Percentiles rank a stretch among this genome's conserved stretches.
phyloP scores from a whole-genome alignment of 352 stramenopile genomes.

The Saprolegnia diclina region DNA sequence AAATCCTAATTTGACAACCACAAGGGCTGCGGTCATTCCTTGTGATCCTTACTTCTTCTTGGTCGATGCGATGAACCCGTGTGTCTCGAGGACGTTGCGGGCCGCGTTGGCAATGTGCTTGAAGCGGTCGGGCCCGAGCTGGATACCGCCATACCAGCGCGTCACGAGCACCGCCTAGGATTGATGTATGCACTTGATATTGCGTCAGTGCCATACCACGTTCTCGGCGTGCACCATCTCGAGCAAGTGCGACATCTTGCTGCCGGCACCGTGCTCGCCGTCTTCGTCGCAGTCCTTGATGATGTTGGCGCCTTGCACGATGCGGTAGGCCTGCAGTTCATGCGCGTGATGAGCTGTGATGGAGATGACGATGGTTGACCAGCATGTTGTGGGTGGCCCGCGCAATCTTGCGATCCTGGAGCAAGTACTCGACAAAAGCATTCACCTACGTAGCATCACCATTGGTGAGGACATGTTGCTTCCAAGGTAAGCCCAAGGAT shows the following conservation, averaged over 20 bases:
- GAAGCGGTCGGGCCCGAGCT: slow-evolving; percentile 80
- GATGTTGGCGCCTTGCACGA: slow-evolving; percentile 49
- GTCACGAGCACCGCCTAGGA: slow-evolving; percentile 64
- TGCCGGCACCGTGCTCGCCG: slow-evolving; percentile 72
- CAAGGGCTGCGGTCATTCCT: background rate
- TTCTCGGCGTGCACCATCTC: slow-evolving; percentile 76
- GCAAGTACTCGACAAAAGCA: slow-evolving; percentile 67
- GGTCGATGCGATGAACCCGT: slow-evolving; percentile 67
- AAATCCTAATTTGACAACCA: background rate
- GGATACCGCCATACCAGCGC: slow-evolving; percentile 78
- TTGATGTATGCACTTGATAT: too few relatives aligned
- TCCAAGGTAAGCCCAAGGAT: too few relatives aligned
- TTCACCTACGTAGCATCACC: slow-evolving; percentile 47
- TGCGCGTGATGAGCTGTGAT: background rate
- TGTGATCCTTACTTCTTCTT: slow-evolving; percentile 33
- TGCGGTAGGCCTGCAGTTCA: slow-evolving; percentile 61
- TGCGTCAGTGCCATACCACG: too few relatives aligned
- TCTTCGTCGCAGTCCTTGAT: slow-evolving; percentile 86
- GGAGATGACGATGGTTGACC: background rate
- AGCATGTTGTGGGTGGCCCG: slow-evolving; percentile 86
- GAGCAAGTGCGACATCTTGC: slow-evolving; percentile 73
- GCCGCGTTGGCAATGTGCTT: slow-evolving; percentile 77
- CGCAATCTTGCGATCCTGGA: slow-evolving; percentile 79
- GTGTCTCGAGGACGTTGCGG: slow-evolving; percentile 66
- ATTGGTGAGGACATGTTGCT: background rate